Evolutionary conservation across 2,329 filamentous ascomycete genomes (phyloP).

Genomic region (Amphichorda felina): DNA sequence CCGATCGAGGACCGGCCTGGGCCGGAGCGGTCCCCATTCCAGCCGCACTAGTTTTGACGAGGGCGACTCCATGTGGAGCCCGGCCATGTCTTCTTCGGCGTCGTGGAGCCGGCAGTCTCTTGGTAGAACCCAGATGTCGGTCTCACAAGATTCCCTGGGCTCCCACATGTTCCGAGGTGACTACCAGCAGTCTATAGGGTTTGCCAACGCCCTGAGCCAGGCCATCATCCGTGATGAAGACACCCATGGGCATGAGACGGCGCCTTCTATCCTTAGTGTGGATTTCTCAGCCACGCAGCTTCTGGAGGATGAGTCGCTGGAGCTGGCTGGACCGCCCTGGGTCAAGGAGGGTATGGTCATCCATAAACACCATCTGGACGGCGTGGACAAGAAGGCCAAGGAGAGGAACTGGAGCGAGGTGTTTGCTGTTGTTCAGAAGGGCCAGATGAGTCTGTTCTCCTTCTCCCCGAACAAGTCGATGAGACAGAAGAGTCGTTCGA

Average conservation of each 20-base stretch:
- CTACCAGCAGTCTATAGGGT: slow-evolving; percentile 93
- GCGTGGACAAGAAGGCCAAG: slow-evolving; percentile 81
- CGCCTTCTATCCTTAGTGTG: slow-evolving; percentile 44
- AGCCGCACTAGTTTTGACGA: slow-evolving; percentile 94
- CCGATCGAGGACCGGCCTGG: slow-evolving; percentile 63
- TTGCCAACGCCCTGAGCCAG: slow-evolving; percentile 91
- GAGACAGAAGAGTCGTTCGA: slow-evolving; percentile 50
- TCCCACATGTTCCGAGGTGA: slow-evolving; percentile 65
- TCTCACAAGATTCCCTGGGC: slow-evolving; percentile 84
- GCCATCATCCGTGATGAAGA: slow-evolving; percentile 89
- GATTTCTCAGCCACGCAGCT: slow-evolving; percentile 50
- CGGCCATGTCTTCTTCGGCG: slow-evolving; percentile 70
- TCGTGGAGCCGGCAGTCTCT: slow-evolving; percentile 93
- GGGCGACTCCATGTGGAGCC: slow-evolving; percentile 80
- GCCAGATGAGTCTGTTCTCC: slow-evolving; percentile 86
- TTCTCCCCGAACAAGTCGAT: slow-evolving; percentile 75
- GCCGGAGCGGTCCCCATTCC: slow-evolving; percentile 71
- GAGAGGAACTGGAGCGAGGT: slow-evolving; percentile 91
- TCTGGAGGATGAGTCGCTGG: slow-evolving; percentile 84
- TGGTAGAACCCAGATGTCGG: slow-evolving; percentile 79
- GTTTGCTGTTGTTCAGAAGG: slow-evolving; percentile 93
- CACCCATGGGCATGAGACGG: slow-evolving; percentile 36
- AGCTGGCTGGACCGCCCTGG: slow-evolving; percentile 91
- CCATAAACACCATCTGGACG: slow-evolving; percentile 92
- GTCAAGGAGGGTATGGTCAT: slow-evolving; percentile 93